These are phyloP conservation scores for Pythium sp. DNA, from an alignment of 352 stramenopile species.

Conservation along the genomic window DNA sequence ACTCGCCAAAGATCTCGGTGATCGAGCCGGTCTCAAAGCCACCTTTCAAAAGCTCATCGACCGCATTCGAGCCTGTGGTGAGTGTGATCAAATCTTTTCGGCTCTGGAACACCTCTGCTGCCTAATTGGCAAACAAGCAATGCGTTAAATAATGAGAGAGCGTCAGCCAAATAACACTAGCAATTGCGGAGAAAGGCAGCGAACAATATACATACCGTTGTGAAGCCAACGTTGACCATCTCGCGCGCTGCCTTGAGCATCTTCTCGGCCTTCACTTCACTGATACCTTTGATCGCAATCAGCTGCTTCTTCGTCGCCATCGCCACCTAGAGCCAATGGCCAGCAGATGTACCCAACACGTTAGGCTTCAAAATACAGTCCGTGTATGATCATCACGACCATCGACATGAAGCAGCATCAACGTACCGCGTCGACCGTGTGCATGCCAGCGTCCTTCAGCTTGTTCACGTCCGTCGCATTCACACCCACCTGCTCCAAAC, in stretches of 20 bases:
- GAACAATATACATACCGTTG: constrained; percentile 80
- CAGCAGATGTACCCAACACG: not conserved
- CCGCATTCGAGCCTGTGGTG: constrained; percentile 89
- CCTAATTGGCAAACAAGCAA: constrained; percentile 46
- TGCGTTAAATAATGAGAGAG: not conserved
- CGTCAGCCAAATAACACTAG: not conserved
- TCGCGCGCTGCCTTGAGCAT: constrained; percentile 97
- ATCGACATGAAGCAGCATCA: not conserved
- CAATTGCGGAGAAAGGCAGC: not conserved
- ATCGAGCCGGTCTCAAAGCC: constrained; percentile 98
- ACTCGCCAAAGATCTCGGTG: constrained; percentile 99
- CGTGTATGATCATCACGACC: not conserved
- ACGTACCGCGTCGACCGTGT: constrained; percentile 96
- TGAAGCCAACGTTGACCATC: constrained; percentile 98
- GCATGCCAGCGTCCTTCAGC: constrained; percentile 95
- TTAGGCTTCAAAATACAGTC: constrained; percentile 6
- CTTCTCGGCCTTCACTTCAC: constrained; percentile 98
- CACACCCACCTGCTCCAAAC: constrained; percentile 96
- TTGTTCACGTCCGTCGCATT: constrained; percentile 98
- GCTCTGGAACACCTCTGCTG: constrained; percentile 84
- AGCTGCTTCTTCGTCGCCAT: constrained; percentile 97
- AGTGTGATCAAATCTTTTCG: constrained; percentile 93
- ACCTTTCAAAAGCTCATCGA: constrained; percentile 90
- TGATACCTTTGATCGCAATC: constrained; percentile 98
- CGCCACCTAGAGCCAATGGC: constrained; percentile 58